Conservation (phyloP, 768 basidiomycete genomes). For the Clitopilus passeckerianus region DNA sequence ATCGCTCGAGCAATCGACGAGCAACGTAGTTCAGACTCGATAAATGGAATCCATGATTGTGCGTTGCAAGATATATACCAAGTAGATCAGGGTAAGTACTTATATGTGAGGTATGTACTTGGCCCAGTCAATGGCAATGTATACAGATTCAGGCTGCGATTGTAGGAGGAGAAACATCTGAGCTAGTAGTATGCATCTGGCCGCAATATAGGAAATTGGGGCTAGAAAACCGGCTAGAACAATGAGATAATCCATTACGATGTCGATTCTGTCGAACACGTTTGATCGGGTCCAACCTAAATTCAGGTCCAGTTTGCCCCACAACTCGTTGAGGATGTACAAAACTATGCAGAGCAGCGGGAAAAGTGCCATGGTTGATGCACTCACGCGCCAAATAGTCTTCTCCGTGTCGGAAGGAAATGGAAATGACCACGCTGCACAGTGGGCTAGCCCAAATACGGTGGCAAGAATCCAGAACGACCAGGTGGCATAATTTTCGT, state of each 20-base stretch:
- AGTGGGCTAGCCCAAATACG: slow-evolving; percentile 7
- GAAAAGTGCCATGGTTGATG: no score
- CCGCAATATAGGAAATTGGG: not conserved
- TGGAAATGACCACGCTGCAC: slow-evolving; percentile 6
- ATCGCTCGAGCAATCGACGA: no score
- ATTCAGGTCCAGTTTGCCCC: not conserved
- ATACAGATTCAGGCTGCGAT: not conserved
- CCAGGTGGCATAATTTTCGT: not conserved
- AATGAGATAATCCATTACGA: not conserved
- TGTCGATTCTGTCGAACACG: not conserved
- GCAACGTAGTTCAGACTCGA: no score
- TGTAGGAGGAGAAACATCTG: not conserved
- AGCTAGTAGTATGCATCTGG: not conserved
- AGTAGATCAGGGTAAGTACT: not conserved
- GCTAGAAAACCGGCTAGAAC: not conserved
- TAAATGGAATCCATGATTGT: no score
- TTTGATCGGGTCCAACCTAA: no score
- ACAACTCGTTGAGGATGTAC: no score
- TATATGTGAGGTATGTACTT: not conserved
- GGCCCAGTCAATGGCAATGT: not conserved
- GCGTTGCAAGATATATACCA: no score
- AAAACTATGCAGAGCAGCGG: no score
- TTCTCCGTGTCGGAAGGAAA: slow-evolving; percentile 5
- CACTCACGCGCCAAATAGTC: slow-evolving; percentile 3
- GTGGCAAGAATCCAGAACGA: not conserved